phyloP scores from a whole-genome alignment of 2,329 filamentous ascomycete genomes.

The Phoma sp. region DNA sequence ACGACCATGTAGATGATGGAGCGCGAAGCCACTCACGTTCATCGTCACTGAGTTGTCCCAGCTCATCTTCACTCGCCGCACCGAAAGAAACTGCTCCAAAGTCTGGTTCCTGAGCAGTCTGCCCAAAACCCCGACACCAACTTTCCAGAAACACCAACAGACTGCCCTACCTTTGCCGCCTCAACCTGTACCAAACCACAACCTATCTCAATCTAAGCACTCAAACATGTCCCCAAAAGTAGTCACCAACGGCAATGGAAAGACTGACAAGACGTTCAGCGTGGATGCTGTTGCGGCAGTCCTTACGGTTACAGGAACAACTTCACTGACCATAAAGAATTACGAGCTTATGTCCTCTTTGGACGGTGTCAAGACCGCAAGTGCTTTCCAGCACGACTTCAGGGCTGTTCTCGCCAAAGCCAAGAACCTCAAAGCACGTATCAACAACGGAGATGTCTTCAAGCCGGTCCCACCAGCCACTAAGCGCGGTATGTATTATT shows the following conservation, averaged over 20 bases:
- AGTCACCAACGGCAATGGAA: background rate
- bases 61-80: conserved; percentile 15
- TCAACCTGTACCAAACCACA: background rate
- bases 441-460: conserved; percentile 25
- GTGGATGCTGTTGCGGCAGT: conserved; percentile 26
- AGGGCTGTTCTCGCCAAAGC: conserved; percentile 21
- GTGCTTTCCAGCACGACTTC: conserved; percentile 31
- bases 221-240: conserved; percentile 5
- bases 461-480: conserved; percentile 20
- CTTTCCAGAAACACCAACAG: background rate
- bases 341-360: conserved; percentile 31
- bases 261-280: conserved; percentile 16
- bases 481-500: conserved; percentile 29
- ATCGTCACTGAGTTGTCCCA: conserved; percentile 8
- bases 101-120: background rate
- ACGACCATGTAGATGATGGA: no score
- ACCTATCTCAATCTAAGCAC: background rate
- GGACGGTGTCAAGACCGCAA: conserved; percentile 27
- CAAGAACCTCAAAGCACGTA: conserved; percentile 26
- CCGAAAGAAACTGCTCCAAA: background rate
- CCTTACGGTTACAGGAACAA: conserved; percentile 22
- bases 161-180: background rate
- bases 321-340: conserved; percentile 18
- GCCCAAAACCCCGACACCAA: background rate
- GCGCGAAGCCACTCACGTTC: conserved; percentile 8